Evolutionary conservation across 495 filamentous ascomycete genomes (phyloP).

Genomic region (Schizothecium vesticola): DNA sequence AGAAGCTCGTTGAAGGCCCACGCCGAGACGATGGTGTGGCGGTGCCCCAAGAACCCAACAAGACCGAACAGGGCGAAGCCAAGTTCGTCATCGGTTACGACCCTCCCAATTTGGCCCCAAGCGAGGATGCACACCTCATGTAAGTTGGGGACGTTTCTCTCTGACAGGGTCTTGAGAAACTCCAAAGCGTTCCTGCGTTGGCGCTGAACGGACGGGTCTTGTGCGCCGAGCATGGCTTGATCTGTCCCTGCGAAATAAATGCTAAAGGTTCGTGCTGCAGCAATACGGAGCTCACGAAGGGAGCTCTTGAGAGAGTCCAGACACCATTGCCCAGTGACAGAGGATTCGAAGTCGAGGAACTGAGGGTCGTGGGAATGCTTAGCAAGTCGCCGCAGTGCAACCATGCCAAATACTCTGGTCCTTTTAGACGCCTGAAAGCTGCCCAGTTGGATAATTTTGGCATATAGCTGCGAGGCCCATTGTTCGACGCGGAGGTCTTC

Average conservation of each 20-base stretch:
- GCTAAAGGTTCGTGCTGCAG: slow-evolving; percentile 53
- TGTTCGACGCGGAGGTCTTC: slow-evolving; percentile 11
- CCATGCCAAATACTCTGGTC: slow-evolving; percentile 66
- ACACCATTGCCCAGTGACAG: slow-evolving; percentile 70
- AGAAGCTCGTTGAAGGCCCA: slow-evolving; percentile 68
- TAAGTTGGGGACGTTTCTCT: slow-evolving; percentile 54
- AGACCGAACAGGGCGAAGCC: slow-evolving; percentile 79
- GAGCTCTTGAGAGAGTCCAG: slow-evolving; percentile 76
- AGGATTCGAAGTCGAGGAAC: slow-evolving; percentile 61
- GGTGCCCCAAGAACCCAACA: slow-evolving; percentile 78
- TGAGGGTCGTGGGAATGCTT: slow-evolving; percentile 53
- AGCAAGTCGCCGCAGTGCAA: slow-evolving; percentile 60
- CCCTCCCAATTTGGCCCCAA: slow-evolving; percentile 71
- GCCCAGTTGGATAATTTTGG: slow-evolving; percentile 50
- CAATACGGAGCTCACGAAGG: slow-evolving; percentile 76
- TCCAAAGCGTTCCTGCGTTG: slow-evolving; percentile 66
- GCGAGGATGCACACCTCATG: slow-evolving; percentile 83
- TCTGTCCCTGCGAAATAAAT: slow-evolving; percentile 54
- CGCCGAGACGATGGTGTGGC: slow-evolving; percentile 71
- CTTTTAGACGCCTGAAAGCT: slow-evolving; percentile 54
- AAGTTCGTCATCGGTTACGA: slow-evolving; percentile 62
- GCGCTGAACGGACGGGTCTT: slow-evolving; percentile 36
- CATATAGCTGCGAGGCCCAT: slow-evolving; percentile 47
- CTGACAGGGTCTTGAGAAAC: slow-evolving; percentile 63
- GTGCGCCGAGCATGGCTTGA: slow-evolving; percentile 35